phyloP scores from a whole-genome alignment of 305 asterid species.

The Striga hermonthica region DNA sequence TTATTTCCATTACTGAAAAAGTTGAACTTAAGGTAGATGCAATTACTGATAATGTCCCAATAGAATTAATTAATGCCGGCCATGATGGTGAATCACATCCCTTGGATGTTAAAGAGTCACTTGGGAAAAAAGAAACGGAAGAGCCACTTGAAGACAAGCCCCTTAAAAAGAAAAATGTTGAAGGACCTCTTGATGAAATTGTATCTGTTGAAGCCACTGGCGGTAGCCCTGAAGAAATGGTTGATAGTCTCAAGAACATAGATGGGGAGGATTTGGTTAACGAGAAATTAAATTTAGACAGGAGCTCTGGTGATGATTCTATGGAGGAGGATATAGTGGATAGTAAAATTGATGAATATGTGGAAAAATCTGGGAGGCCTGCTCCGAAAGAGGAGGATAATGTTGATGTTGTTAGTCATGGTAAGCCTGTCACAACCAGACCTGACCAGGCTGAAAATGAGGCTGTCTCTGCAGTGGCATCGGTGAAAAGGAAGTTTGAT shows the following conservation, averaged over 20 bases:
- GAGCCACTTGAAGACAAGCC: slow-evolving; percentile 42
- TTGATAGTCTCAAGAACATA: slow-evolving; percentile 36
- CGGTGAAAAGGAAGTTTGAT: slow-evolving; percentile 59
- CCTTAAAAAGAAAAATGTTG: slow-evolving; percentile 35
- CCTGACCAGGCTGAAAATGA: slow-evolving; percentile 38
- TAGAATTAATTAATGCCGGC: slow-evolving; percentile 48
- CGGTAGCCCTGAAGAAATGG: slow-evolving; percentile 33
- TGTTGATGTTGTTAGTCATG: slow-evolving; percentile 60
- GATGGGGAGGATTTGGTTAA: slow-evolving; percentile 51
- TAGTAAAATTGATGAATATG: slow-evolving; percentile 31
- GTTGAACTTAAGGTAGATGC: slow-evolving; percentile 70
- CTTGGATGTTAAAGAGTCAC: slow-evolving; percentile 53
- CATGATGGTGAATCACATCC: slow-evolving; percentile 50
- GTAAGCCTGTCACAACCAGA: slow-evolving; percentile 37
- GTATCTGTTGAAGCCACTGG: slow-evolving; percentile 39
- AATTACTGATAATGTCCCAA: slow-evolving; percentile 66
- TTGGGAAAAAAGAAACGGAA: slow-evolving; percentile 36
- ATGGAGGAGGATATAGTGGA: slow-evolving; percentile 80
- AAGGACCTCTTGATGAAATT: slow-evolving; percentile 29
- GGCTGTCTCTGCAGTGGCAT: slow-evolving; percentile 33
- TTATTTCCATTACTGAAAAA: slow-evolving; percentile 70
- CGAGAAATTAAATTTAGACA: slow-evolving; percentile 59
- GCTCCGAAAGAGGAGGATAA: slow-evolving; percentile 43
- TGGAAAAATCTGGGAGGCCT: slow-evolving; percentile 39
- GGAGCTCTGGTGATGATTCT: slow-evolving; percentile 81